Percentiles rank a stretch among this genome's conserved stretches.
These are phyloP conservation scores for Puccinia triticina DNA, from an alignment of 1,284 basidiomycete genomes.

Conservation along the genomic window DNA sequence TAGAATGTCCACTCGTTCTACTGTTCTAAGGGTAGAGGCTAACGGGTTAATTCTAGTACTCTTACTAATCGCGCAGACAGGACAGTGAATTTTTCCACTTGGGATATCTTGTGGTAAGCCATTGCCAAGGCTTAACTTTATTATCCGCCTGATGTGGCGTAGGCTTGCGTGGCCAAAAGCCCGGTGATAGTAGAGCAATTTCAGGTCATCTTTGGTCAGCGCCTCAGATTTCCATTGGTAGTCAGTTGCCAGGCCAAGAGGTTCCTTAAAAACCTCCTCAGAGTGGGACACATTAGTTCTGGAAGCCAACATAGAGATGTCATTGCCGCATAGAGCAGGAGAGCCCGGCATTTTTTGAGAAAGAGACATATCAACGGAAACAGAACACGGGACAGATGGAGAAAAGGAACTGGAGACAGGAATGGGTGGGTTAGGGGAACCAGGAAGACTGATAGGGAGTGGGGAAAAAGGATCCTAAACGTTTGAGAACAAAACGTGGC, in stretches of 20 bases:
- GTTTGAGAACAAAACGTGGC: no score
- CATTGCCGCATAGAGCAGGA: no score
- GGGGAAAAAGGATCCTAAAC: no score
- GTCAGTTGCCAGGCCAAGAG: not conserved
- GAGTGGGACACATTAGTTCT: no score
- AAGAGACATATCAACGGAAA: no score
- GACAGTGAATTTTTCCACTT: not conserved
- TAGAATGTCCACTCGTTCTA: not conserved
- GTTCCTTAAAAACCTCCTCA: no score
- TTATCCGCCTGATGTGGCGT: not conserved
- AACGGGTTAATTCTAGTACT: not conserved
- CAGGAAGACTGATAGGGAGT: no score
- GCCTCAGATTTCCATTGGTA: not conserved
- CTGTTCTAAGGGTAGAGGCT: not conserved
- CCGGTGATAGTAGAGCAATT: not conserved
- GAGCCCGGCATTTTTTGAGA: no score
- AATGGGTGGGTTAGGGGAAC: no score
- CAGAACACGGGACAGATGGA: no score
- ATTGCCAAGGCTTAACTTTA: not conserved
- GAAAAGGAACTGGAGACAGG: no score
- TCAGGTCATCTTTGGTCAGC: not conserved
- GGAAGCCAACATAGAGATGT: no score
- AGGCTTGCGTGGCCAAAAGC: not conserved
- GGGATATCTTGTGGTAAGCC: not conserved
- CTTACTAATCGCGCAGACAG: not conserved